Evolutionary conservation across 1,284 basidiomycete species (phyloP).

Genomic region (Sphaerobolus stellatus): DNA sequence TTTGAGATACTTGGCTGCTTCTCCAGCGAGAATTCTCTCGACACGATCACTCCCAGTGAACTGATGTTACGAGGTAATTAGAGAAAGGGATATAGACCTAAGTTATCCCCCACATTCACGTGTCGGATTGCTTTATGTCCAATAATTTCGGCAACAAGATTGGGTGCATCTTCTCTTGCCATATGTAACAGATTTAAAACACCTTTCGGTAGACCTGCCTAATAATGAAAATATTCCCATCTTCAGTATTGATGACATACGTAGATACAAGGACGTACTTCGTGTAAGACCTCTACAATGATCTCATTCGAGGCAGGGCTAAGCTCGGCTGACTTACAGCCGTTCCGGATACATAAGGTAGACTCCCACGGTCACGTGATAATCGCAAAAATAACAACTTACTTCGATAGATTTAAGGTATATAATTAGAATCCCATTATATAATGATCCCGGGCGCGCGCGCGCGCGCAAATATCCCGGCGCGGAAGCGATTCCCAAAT

Average conservation of each 20-base stretch:
- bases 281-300: conserved; percentile 48
- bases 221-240: not conserved
- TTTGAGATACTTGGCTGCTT: conserved; percentile 72
- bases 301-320: conserved; percentile 51
- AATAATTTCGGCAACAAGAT: conserved; percentile 52
- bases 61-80: conserved; percentile 36
- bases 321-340: conserved; percentile 57
- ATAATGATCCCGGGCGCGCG: too few species aligned
- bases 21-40: conserved; percentile 67
- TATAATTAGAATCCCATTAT: too few species aligned
- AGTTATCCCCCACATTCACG: conserved; percentile 34
- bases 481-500: too few species aligned
- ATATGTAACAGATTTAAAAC: conserved; percentile 61
- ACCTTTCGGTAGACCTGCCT: conserved; percentile 60
- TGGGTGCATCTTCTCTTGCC: conserved; percentile 44
- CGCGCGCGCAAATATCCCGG: too few species aligned
- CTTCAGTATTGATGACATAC: not conserved
- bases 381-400: too few species aligned
- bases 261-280: conserved; percentile 31
- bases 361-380: too few species aligned
- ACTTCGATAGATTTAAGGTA: too few species aligned
- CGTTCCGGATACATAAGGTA: too few species aligned
- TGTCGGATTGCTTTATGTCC: conserved; percentile 51
- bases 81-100: not conserved
- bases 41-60: conserved; percentile 73